Percentiles rank a stretch among this genome's conserved stretches.
Conservation (phyloP, 1,284 basidiomycete species). For the Cryptococcus floricola region DNA sequence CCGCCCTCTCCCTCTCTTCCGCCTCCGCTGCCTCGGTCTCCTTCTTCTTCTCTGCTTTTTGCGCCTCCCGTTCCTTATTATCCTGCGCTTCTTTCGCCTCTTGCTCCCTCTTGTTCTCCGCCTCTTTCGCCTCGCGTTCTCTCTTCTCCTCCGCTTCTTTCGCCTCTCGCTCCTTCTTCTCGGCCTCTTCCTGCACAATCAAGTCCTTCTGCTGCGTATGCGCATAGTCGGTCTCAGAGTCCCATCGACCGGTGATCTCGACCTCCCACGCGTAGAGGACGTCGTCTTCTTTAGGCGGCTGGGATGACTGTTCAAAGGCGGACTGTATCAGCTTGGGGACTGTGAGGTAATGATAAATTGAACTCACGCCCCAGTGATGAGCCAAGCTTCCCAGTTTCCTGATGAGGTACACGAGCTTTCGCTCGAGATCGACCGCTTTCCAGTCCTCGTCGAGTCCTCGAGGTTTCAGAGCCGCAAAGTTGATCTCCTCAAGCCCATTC, state of each 20-base stretch:
- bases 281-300: no score
- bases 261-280: no score
- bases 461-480: no score
- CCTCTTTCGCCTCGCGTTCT: constrained; percentile 1
- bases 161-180: constrained; percentile 5
- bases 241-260: constrained; percentile 2
- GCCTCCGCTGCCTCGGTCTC: constrained; percentile 21
- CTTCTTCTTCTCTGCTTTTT: neutral
- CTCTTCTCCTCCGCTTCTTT: constrained; percentile 7
- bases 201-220: no score
- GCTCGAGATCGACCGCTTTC: no score
- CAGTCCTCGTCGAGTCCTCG: no score
- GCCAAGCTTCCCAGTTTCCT: neutral
- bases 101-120: constrained; percentile 2
- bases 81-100: constrained; percentile 21
- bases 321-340: neutral
- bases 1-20: constrained; percentile 27
- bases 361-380: neutral
- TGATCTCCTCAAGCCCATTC: no score
- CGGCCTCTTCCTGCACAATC: neutral
- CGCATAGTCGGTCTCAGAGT: neutral
- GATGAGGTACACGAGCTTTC: neutral
- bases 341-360: neutral
- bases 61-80: constrained; percentile 23
- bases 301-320: neutral